Percentiles rank a stretch among this genome's conserved stretches.
phyloP scores from a whole-genome alignment of 2,329 filamentous ascomycete genomes.

The Pseudogymnoascus sp. region DNA sequence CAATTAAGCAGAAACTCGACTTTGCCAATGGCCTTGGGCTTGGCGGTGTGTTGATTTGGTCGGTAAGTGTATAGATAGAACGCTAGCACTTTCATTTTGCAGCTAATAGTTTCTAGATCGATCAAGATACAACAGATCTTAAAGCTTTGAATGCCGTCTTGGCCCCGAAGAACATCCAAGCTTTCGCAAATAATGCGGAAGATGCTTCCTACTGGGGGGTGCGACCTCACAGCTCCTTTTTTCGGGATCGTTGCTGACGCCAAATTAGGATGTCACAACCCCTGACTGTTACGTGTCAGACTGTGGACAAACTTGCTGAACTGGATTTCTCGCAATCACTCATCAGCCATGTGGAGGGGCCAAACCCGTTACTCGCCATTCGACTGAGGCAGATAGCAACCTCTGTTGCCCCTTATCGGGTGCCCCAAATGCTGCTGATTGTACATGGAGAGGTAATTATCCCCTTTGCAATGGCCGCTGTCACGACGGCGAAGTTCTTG shows the following conservation, averaged over 20 bases:
- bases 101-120: conserved; percentile 4
- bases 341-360: conserved; percentile 21
- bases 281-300: conserved; percentile 22
- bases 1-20: conserved; percentile 22
- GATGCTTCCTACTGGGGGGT: background rate
- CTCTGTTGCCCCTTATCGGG: conserved; percentile 19
- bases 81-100: background rate
- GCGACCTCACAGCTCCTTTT: background rate
- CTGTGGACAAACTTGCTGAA: conserved; percentile 21
- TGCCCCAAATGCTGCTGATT: conserved; percentile 19
- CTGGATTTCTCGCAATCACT: conserved; percentile 20
- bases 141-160: background rate
- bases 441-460: conserved; percentile 21
- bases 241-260: background rate
- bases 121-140: conserved; percentile 1
- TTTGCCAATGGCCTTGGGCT: conserved; percentile 22
- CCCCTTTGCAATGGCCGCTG: conserved; percentile 20
- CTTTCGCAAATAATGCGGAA: background rate
- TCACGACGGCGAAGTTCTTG: conserved; percentile 17
- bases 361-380: conserved; percentile 10
- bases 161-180: background rate
- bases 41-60: background rate
- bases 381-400: conserved; percentile 9
- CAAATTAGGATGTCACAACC: background rate
- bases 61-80: background rate